phyloP scores from a whole-genome alignment of 352 stramenopile genomes.

The Phytopythium montanum region DNA sequence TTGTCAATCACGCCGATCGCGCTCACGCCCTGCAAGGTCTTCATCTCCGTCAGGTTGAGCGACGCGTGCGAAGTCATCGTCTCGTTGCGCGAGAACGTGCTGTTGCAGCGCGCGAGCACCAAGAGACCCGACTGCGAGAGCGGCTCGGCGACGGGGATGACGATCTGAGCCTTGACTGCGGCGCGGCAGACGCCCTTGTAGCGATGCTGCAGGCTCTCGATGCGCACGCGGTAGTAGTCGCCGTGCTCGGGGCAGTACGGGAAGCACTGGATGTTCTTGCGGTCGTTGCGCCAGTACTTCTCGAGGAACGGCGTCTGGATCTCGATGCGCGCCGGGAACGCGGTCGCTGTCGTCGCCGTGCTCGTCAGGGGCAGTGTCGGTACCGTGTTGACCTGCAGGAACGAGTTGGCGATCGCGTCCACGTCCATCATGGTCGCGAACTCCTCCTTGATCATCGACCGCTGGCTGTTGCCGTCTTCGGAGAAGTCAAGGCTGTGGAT shows the following conservation, averaged over 20 bases:
- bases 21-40: slow-evolving; percentile 64
- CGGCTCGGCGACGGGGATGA: slow-evolving; percentile 37
- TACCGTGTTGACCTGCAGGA: slow-evolving; percentile 26
- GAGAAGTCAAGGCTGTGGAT: slow-evolving; percentile 75
- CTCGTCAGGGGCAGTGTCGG: slow-evolving; percentile 14
- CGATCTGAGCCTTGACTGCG: slow-evolving; percentile 68
- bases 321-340: slow-evolving; percentile 54
- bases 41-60: slow-evolving; percentile 59
- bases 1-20: slow-evolving; percentile 59
- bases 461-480: slow-evolving; percentile 21
- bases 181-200: slow-evolving; percentile 85
- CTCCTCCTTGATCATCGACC: slow-evolving; percentile 37
- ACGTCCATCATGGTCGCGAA: slow-evolving; percentile 34
- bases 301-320: slow-evolving; percentile 83
- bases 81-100: slow-evolving; percentile 71
- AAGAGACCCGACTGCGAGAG: slow-evolving; percentile 37
- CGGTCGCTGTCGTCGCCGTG: slow-evolving; percentile 11
- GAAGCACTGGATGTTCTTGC: slow-evolving; percentile 92
- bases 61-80: slow-evolving; percentile 42
- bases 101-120: slow-evolving; percentile 80
- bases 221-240: slow-evolving; percentile 88
- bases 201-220: slow-evolving; percentile 79
- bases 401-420: slow-evolving; percentile 45
- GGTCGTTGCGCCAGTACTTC: slow-evolving; percentile 91
- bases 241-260: slow-evolving; percentile 87